Conservation (phyloP, 768 basidiomycete species). For the Calocybe indica region DNA sequence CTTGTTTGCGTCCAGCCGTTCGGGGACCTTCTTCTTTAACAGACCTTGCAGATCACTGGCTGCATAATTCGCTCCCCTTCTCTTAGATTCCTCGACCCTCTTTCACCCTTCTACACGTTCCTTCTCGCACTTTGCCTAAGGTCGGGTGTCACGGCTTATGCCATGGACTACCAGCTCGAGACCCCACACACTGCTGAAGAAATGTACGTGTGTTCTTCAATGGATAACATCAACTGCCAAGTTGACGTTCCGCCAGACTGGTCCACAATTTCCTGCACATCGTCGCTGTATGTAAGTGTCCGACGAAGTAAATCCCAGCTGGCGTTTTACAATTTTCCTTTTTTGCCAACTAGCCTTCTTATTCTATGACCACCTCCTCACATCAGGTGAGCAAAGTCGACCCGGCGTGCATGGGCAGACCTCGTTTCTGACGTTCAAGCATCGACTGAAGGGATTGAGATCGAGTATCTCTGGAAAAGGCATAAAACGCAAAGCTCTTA, state of each 20-base stretch:
- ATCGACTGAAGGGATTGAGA: slow-evolving; percentile 26
- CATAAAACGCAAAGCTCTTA: slow-evolving; percentile 31
- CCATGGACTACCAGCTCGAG: not conserved
- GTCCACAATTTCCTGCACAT: slow-evolving; percentile 26
- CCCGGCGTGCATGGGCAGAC: not conserved
- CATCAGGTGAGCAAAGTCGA: slow-evolving; percentile 19
- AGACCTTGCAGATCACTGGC: no score
- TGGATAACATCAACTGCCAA: not conserved
- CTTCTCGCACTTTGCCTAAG: slow-evolving; percentile 1
- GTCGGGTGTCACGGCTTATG: slow-evolving; percentile 2
- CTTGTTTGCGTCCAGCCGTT: no score
- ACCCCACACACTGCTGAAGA: slow-evolving; percentile 4
- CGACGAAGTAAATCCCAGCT: not conserved
- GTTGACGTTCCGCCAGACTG: slow-evolving; percentile 9
- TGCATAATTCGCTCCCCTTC: no score
- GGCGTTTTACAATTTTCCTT: not conserved
- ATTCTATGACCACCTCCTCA: slow-evolving; percentile 34
- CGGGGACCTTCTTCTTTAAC: no score
- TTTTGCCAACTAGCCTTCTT: slow-evolving; percentile 22
- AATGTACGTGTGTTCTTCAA: slow-evolving; percentile 3
- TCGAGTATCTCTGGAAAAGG: slow-evolving; percentile 38
- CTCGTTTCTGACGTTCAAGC: not conserved
- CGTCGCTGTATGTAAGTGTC: slow-evolving; percentile 24
- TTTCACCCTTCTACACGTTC: not conserved
- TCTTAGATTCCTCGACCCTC: no score